Percentiles rank a stretch among this genome's conserved stretches.
Evolutionary conservation across 2,329 filamentous ascomycete genomes (phyloP).

Genomic region (Venturia pyrina): DNA sequence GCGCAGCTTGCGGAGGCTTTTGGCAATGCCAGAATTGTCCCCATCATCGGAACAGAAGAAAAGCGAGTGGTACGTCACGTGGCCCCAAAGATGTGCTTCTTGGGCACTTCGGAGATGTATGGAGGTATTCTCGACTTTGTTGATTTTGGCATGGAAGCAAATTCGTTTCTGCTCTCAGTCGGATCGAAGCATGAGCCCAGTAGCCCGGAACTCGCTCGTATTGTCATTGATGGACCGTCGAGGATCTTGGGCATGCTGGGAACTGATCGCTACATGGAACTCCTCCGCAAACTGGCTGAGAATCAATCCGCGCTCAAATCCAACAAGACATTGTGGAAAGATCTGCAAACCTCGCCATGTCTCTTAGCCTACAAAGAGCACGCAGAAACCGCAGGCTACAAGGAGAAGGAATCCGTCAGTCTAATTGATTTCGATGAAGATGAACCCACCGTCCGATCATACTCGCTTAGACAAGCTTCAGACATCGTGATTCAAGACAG

Average conservation of each 20-base stretch:
- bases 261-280: slow-evolving; percentile 74
- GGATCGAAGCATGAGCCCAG: slow-evolving; percentile 89
- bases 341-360: slow-evolving; percentile 66
- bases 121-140: slow-evolving; percentile 95
- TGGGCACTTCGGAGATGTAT: slow-evolving; percentile 64
- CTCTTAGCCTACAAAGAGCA: slow-evolving; percentile 77
- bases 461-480: slow-evolving; percentile 61
- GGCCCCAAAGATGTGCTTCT: slow-evolving; percentile 65
- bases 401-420: slow-evolving; percentile 35
- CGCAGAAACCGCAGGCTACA: slow-evolving; percentile 27
- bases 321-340: slow-evolving; percentile 67
- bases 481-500: slow-evolving; percentile 60
- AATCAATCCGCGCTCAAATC: slow-evolving; percentile 59
- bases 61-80: slow-evolving; percentile 40
- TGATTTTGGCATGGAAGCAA: slow-evolving; percentile 80
- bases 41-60: slow-evolving; percentile 45
- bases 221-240: slow-evolving; percentile 76
- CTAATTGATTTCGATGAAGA: slow-evolving; percentile 35
- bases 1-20: slow-evolving; percentile 46
- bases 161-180: slow-evolving; percentile 77
- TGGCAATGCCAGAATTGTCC: slow-evolving; percentile 59
- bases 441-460: slow-evolving; percentile 55
- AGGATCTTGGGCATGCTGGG: slow-evolving; percentile 72
- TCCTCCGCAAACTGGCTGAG: slow-evolving; percentile 73
- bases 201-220: slow-evolving; percentile 70